Base-by-base conservation (phyloP, 2,329 filamentous ascomycete species). In the Aspergillus hiratsukae region DNA sequence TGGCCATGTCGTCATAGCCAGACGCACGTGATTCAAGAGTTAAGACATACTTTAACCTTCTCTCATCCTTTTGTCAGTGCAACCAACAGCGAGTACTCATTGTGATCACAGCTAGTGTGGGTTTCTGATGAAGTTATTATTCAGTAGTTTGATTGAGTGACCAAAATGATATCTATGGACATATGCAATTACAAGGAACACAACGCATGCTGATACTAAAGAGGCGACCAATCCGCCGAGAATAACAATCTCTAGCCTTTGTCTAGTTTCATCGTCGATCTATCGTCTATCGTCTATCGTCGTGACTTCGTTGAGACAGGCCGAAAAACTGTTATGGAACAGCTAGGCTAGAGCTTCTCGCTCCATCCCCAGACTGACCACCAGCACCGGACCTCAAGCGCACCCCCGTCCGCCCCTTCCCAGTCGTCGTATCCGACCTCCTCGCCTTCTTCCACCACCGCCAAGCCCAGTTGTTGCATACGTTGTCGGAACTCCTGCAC, bases 401-500 rank as follows among this genome's bases (percentile, higher is more conserved):
- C 73, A 19, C 68, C 67, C 43, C 76, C 76, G 61, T 75, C 72
- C 4, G 68, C 71, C 29, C 66, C 64, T 58, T 77, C 73, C 78
- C 78, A 80, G 57, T 80, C 78, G 58, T 80, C 78, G 54, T 76
- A 76, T 1, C 78, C 78, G 3, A 66, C 64, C 59, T 80, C 77
- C 49, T 76, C 68, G 3, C 76, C 77, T 53, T 79, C 73, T 53
- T 75, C 71, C 83, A 88, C 62, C 2, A 86, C 65, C 10, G 68
- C 77, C 72, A 81, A 75, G 35, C 76, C 82, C 17, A 83, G 74
- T 2, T 74, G 71, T 8, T 69, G 66, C 84, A 97, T 87, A 25
- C 80, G 77, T 8, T 78, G 70, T 45, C 81, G 81, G 62, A 97
- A 87, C 11, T 83, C 79, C 4, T 78, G 72, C 10, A 87, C 79